Conservation (phyloP, 768 basidiomycete genomes). For the Leucocoprinus leucothites region DNA sequence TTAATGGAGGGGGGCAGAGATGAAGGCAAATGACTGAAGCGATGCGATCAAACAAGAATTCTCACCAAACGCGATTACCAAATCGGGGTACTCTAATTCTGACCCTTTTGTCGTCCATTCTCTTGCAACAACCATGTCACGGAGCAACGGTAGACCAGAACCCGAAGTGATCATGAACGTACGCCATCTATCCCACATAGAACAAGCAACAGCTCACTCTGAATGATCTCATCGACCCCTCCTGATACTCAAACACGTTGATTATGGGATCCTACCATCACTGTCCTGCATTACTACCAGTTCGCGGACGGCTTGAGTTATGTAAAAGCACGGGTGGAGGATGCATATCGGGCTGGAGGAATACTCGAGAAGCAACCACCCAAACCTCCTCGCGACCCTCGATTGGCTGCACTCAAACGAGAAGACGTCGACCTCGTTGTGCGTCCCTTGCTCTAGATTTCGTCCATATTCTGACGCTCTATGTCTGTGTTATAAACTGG, state of each 20-base stretch:
- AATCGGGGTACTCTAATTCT: not conserved
- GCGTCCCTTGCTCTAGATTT: no score
- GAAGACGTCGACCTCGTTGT: constrained; percentile 70
- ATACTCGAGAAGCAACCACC: constrained; percentile 54
- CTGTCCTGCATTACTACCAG: no score
- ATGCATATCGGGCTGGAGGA: constrained; percentile 54
- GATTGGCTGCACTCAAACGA: constrained; percentile 38
- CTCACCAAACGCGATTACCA: constrained; percentile 6
- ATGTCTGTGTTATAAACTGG: no score
- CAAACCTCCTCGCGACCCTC: constrained; percentile 42
- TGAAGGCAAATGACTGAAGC: not conserved
- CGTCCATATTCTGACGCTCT: no score
- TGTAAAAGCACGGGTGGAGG: constrained; percentile 64
- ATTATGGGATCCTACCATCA: no score
- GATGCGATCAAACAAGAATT: not conserved
- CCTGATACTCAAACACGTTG: no score
- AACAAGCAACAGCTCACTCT: not conserved
- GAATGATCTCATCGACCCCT: no score
- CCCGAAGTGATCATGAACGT: constrained; percentile 69
- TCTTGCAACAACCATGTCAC: not conserved
- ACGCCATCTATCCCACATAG: constrained; percentile 18
- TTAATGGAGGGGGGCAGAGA: no score
- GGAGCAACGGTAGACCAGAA: constrained; percentile 52
- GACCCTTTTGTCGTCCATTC: not conserved
- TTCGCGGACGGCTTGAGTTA: constrained; percentile 66